Conservation (phyloP, 78 protist genomes). For the Blattamonas nauphoetae region DNA sequence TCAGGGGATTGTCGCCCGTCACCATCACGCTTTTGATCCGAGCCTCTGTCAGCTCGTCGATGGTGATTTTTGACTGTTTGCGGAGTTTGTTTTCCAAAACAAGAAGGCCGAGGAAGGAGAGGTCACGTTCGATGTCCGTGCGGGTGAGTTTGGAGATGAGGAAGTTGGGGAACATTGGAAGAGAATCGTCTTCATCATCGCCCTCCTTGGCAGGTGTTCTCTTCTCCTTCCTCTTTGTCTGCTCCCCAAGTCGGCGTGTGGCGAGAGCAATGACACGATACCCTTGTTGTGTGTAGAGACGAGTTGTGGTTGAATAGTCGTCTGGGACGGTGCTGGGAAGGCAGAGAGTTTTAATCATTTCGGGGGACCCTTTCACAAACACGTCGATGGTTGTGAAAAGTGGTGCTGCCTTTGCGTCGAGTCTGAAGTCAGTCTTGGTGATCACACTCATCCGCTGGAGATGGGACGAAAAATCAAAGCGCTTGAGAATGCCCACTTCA, state of each 20-base stretch:
- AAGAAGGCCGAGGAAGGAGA: constrained; percentile 19
- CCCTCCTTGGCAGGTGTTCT: neutral
- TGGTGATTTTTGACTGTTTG: constrained; percentile 32
- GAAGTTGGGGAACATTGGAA: no score
- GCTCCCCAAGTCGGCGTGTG: neutral
- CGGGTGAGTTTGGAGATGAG: neutral
- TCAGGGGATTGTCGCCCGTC: constrained; percentile 72
- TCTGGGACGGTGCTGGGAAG: neutral
- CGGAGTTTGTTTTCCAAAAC: constrained; percentile 12
- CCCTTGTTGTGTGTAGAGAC: constrained; percentile 50
- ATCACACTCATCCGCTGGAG: constrained; percentile 67
- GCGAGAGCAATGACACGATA: constrained; percentile 60
- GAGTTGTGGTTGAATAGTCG: constrained; percentile 16
- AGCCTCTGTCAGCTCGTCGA: constrained; percentile 40
- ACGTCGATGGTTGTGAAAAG: neutral
- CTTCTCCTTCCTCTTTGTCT: neutral
- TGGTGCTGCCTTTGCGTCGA: neutral
- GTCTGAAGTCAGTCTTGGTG: neutral
- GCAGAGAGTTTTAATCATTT: constrained; percentile 44
- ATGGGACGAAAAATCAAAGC: constrained; percentile 39
- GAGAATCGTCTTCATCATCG: neutral
- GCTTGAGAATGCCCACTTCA: constrained; percentile 31
- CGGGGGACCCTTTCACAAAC: constrained; percentile 73
- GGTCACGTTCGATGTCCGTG: constrained; percentile 38
- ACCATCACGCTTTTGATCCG: constrained; percentile 54